Percentiles rank a stretch among this genome's conserved stretches.
Conservation (phyloP, 148 eudicot genomes). For the Nepenthes gracilis region DNA sequence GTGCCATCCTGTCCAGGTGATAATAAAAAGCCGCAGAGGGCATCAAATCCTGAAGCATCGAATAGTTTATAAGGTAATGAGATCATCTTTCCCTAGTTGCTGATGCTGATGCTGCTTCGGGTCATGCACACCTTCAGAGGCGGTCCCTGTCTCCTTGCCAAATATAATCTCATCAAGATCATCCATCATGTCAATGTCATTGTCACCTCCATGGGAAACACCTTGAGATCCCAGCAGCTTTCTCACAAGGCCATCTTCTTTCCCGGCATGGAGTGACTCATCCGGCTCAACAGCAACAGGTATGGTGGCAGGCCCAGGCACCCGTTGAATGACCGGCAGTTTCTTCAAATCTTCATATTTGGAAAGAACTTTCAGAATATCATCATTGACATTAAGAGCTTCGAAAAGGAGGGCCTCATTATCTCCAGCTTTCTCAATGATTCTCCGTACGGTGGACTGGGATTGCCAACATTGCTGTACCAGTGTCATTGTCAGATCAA, state of each 20-base stretch:
- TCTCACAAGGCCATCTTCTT: constrained; percentile 61
- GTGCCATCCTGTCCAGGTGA: no score
- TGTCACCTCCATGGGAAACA: constrained; percentile 35
- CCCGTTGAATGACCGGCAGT: constrained; percentile 30
- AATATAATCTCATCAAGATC: constrained; percentile 98
- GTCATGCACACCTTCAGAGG: constrained; percentile 36
- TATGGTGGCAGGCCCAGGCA: constrained; percentile 84
- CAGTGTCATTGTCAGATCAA: constrained; percentile 80
- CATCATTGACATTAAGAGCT: constrained; percentile 93
- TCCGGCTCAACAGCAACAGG: constrained; percentile 90
- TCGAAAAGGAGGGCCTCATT: constrained; percentile 90
- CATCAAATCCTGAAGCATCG: no score
- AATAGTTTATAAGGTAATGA: constrained; percentile 39
- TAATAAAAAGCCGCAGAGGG: no score
- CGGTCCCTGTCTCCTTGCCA: constrained; percentile 51
- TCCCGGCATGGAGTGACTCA: constrained; percentile 55
- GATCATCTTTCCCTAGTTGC: constrained; percentile 47
- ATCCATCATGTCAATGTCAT: constrained; percentile 77
- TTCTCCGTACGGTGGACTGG: constrained; percentile 60
- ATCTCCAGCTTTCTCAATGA: constrained; percentile 78
- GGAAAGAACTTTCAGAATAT: constrained; percentile 67
- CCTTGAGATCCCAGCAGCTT: constrained; percentile 39
- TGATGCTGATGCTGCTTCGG: constrained; percentile 40
- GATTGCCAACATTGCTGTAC: constrained; percentile 78
- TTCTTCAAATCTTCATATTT: constrained; percentile 74